Evolutionary conservation across 2,329 filamentous ascomycete genomes (phyloP), one percentile per base, ranked within the genome.

Genomic region (Alternaria angustiovoidea): DNA sequence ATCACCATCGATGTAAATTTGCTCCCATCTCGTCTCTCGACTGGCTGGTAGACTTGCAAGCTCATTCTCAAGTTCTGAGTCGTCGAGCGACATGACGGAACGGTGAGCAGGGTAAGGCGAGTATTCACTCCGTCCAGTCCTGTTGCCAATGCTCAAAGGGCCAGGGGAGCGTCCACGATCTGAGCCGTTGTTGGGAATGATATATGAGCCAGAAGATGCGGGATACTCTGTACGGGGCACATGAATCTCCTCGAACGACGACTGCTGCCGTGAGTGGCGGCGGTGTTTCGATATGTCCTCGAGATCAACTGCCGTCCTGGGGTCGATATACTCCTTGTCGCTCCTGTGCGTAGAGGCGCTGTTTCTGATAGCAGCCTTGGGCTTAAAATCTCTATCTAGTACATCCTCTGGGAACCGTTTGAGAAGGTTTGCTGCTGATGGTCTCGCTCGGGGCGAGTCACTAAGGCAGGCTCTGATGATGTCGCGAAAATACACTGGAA

Each of bases 381-480:
- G 61, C 41, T 65, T 66, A 4, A 64, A 52, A 11, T 64, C 59
- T 9, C 56, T 57, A 4, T 68, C 51, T n/a, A 60, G 22, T 9
- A 54, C 18, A 11, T 61, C 47, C 3, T 76, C 66, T 0, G 80
- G 79, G 43, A 78, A 77, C 36, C 59, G 67, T 16, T 57, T 52
- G 9, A 96, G 82, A 14, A 98, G 84, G 26, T 89, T 85, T 49
- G 88, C 87, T 4, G 95, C 94, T 51, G 92, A 88, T 11, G 88
- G 81, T 51, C 95, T 87, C 55, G 87, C 82, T 57, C 91, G 88
- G 7, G 95, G 94, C 59, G 89, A 85, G 28, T 89, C 85, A 64
- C 87, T 90, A 52, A 98, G 83, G 75, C 94, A 98, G 16, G 88
- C 88, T 54, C 89, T 86, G 38, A 96, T 88, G 49, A 97, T 84